Evolutionary conservation across 1,284 basidiomycete genomes (phyloP), one percentile per base, ranked within the genome.

Genomic region (Ustilago nuda): DNA sequence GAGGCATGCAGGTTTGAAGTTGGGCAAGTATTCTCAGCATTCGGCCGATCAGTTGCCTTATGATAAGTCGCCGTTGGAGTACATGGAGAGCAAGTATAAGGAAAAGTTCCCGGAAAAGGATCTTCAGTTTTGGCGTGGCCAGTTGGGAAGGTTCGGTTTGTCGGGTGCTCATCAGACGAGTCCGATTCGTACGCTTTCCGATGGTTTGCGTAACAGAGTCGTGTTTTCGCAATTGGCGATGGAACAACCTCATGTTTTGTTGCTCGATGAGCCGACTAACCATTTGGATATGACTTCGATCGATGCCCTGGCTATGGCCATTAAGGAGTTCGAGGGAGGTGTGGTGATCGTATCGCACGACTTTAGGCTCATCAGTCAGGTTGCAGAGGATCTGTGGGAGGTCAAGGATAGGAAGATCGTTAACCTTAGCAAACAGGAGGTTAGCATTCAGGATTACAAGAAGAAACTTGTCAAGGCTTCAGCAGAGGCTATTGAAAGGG

Each of bases 31-130:
- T 90, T 95, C 93, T 43, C 97, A 99, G 88, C 97, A 99, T 89
- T 95, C 93, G 61, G 95, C 97, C 33, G 97, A 99, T 87, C 97
- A 99, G 87, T 90, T 99, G 37, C 97, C 96, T 23, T 98, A 97
- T 88, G 92, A 96, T 82, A 91, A 91, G 87, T 89, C 91, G 51
- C 94, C 96, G 17, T 92, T 99, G 82, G 96, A 99, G 87, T 94
- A 98, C 89, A 92, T 99, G 88, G 94, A 96, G 87, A 61, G 61
- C 58, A 79, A 77, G 66, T 78, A 77, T 59, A 70, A 72, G 61
- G 62, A 71, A 8, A 96, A 95, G 87, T 97, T 91, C 88, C 96
- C 97, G 1, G 95, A 98, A 79, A 98, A 97, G 89, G 96, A 99
- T 82, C 83, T 91, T 12, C 88, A 94, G 90, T 95, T 93, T 84